Percentiles rank a stretch among this genome's conserved stretches.
These are phyloP conservation scores for Fomitopsis pinicola DNA, from an alignment of 1,284 basidiomycete genomes.

Conservation along the genomic window DNA sequence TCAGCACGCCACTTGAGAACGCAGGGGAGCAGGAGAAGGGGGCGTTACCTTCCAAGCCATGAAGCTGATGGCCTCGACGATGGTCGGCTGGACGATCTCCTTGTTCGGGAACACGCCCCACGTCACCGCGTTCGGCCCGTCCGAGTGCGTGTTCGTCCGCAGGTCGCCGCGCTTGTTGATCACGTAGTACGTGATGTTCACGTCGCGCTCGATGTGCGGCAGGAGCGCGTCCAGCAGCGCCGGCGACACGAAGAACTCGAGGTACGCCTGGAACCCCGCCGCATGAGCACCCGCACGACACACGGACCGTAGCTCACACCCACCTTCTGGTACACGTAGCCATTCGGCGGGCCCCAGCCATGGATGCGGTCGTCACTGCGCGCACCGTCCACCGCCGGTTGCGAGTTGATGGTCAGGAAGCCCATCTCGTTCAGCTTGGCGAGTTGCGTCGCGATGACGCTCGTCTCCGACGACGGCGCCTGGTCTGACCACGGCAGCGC, in stretches of 20 bases:
- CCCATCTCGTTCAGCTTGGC: slow-evolving; percentile 86
- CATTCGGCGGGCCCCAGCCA: slow-evolving; percentile 94
- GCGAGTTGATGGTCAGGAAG: slow-evolving; percentile 97
- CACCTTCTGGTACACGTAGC: slow-evolving; percentile 97
- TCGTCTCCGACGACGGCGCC: slow-evolving; percentile 81
- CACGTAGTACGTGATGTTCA: slow-evolving; percentile 94
- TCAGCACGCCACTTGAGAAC: too few species aligned
- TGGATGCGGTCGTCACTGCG: slow-evolving; percentile 82
- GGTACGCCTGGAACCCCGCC: slow-evolving; percentile 71
- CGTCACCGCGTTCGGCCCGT: slow-evolving; percentile 97
- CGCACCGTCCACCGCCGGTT: slow-evolving; percentile 94
- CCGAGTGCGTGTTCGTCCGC: slow-evolving; percentile 86
- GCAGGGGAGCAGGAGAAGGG: neutral
- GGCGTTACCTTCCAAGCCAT: slow-evolving; percentile 89
- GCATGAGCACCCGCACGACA: neutral
- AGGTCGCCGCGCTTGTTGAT: slow-evolving; percentile 92
- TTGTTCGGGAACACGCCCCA: slow-evolving; percentile 99
- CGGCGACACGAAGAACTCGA: slow-evolving; percentile 71
- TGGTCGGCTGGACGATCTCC: slow-evolving; percentile 97
- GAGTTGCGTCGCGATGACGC: slow-evolving; percentile 77
- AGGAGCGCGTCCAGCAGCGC: slow-evolving; percentile 67
- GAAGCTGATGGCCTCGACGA: slow-evolving; percentile 96
- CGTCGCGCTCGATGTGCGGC: slow-evolving; percentile 83
- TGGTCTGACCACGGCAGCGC: slow-evolving; percentile 98
- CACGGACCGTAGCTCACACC: slow-evolving; percentile 11